Conservation (phyloP, 2,329 filamentous ascomycete species). For the Curvularia sp. region DNA sequence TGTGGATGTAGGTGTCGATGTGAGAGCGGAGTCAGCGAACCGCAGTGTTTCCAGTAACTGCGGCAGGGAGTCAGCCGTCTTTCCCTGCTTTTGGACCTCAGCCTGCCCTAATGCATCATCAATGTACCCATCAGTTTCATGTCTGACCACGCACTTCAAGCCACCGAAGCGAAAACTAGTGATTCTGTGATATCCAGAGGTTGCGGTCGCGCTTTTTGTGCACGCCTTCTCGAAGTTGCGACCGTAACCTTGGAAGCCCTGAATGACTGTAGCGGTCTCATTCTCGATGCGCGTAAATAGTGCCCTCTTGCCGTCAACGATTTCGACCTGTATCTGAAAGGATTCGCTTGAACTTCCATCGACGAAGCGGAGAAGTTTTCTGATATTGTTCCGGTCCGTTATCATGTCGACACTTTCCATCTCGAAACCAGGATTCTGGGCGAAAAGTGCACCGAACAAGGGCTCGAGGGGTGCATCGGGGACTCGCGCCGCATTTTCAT, state of each 20-base stretch:
- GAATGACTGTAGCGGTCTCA: constrained; percentile 20
- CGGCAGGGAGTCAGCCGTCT: constrained; percentile 31
- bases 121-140: constrained; percentile 57
- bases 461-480: constrained; percentile 56
- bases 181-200: constrained; percentile 56
- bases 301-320: constrained; percentile 38
- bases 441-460: constrained; percentile 55
- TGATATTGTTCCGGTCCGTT: constrained; percentile 58
- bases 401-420: constrained; percentile 52
- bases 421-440: constrained; percentile 51
- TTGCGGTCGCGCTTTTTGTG: constrained; percentile 51
- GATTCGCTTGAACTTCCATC: constrained; percentile 27
- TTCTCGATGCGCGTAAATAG: constrained; percentile 43
- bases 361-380: constrained; percentile 59
- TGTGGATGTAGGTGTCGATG: too few species aligned
- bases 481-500: constrained; percentile 56
- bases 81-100: constrained; percentile 11
- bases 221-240: constrained; percentile 57
- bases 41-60: constrained; percentile 21
- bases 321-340: constrained; percentile 56
- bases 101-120: constrained; percentile 6
- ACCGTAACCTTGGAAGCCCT: constrained; percentile 54
- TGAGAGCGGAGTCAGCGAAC: constrained; percentile 5
- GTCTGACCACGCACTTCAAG: constrained; percentile 53
- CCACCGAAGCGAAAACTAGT: constrained; percentile 55